Evolutionary conservation across 129 eudicot species (phyloP), one percentile per base, ranked within the genome.

Genomic region (Apium graveolens): DNA sequence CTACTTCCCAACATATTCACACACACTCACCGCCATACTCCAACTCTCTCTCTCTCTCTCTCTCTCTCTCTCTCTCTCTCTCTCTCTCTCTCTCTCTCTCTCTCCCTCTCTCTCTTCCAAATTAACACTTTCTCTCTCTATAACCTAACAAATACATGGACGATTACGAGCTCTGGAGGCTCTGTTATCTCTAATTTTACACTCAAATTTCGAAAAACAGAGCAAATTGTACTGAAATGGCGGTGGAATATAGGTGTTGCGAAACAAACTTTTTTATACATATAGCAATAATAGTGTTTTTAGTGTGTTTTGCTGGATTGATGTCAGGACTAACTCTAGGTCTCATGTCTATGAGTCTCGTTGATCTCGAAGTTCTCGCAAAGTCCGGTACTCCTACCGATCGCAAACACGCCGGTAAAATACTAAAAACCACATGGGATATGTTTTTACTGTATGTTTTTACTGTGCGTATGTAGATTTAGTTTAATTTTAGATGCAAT

Each of bases 251-350:
- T 80, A 13, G 14, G 4, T 92, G 97, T 78, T 88, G 97, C 77
- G 88, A 73, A 35, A n/a, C 92, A 35, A 70, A 73, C 39, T 92
- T 92, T 37, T 87, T 88, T 63, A 35, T 92, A 32, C 84, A 84
- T 81, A 88, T 93, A 66, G 80, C 70, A 49, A 79, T 93, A 4
- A 78, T 91, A 24, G 90, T 87, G 46, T 69, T 89, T 24, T 76
- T 93, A 66, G 98, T 94, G 42, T 34, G 80, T 42, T 94, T 94
- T 70, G 98, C 98, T 18, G 98, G 98, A 12, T 38, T 91, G 76
- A 94, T 94, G 98, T 94, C 98, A 42, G 98, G 98, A 10, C 96
- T 94, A 76, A 94, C 98, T 75, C 45, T 95, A 82, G 98, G 98
- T 8, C 96, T 95, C 76, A 95, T 95, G 98, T 95, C 98, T 11